These are phyloP conservation scores for Tolypocladium tundrense DNA, from an alignment of 2,329 filamentous ascomycete species.

Conservation along the genomic window DNA sequence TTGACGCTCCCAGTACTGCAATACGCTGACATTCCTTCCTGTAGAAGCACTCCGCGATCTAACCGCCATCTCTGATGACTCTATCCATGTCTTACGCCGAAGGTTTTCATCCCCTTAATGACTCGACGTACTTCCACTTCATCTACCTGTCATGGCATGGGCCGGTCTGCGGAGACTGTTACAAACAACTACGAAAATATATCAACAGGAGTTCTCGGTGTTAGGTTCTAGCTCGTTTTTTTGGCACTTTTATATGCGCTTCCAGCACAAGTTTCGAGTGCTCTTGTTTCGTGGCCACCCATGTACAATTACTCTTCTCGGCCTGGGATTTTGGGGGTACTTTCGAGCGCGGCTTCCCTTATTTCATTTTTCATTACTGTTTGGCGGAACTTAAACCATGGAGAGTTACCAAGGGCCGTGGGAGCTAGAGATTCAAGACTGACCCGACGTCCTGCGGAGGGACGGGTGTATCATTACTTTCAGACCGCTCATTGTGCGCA, in stretches of 20 bases:
- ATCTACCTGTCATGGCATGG: background rate
- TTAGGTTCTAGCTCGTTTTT: conserved; percentile 3
- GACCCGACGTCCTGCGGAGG: background rate
- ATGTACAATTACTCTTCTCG: conserved; percentile 25
- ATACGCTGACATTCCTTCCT: background rate
- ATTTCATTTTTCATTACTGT: background rate
- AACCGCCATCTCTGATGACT: conserved; percentile 28
- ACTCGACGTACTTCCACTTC: conserved; percentile 3
- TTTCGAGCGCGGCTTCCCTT: background rate
- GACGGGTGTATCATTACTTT: conserved; percentile 2
- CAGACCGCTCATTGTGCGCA: conserved; percentile 1
- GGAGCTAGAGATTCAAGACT: background rate
- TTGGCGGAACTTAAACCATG: background rate
- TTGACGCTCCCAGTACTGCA: background rate
- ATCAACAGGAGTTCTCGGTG: conserved; percentile 3
- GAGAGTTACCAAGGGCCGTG: background rate
- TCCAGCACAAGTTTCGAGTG: background rate
- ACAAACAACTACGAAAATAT: background rate
- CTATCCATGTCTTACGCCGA: background rate
- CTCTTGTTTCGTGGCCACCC: conserved; percentile 8
- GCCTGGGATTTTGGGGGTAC: background rate
- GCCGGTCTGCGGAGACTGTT: background rate
- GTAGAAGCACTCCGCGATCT: conserved; percentile 33
- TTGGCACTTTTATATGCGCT: background rate
- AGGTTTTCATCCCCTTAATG: conserved; percentile 9